A percentile compares a stretch with the other conserved stretches of the same genome.
Conservation (phyloP, 2,329 filamentous ascomycete species). For the Talaromyces sp. region DNA sequence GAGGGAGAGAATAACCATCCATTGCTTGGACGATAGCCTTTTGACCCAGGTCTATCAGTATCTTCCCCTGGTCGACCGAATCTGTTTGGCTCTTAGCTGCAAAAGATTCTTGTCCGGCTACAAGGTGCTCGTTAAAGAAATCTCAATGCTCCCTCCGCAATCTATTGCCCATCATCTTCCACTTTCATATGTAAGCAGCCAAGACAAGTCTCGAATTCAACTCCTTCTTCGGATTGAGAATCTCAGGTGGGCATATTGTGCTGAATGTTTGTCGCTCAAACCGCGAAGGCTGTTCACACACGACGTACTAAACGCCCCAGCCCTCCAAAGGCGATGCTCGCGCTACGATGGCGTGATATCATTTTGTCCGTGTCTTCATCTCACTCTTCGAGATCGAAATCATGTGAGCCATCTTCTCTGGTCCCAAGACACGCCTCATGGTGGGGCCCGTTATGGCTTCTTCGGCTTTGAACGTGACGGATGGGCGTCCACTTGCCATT, state of each 20-base stretch:
- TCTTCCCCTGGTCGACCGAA: slow-evolving; percentile 18
- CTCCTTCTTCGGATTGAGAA: slow-evolving; percentile 20
- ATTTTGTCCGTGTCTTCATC: neutral
- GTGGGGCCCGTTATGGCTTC: neutral
- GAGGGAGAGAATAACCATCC: slow-evolving; percentile 5
- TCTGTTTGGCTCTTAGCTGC: slow-evolving; percentile 20
- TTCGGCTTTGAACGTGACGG: neutral
- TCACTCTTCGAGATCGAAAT: neutral
- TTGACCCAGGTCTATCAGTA: slow-evolving; percentile 13
- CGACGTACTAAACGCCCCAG: neutral
- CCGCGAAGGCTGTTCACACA: slow-evolving; percentile 15
- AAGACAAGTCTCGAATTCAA: slow-evolving; percentile 13
- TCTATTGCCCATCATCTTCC: slow-evolving; percentile 10
- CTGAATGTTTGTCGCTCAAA: slow-evolving; percentile 20
- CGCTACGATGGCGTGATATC: neutral
- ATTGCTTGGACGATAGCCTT: slow-evolving; percentile 16
- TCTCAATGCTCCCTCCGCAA: slow-evolving; percentile 16
- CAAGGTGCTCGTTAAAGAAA: slow-evolving; percentile 13
- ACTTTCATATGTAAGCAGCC: slow-evolving; percentile 20
- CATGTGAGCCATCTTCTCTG: neutral
- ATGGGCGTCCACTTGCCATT: neutral
- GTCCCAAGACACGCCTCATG: neutral
- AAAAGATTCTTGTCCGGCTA: slow-evolving; percentile 18
- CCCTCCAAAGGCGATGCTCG: neutral
- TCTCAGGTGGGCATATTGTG: slow-evolving; percentile 19